A percentile compares a stretch with the other conserved stretches of the same genome.
These are phyloP conservation scores for Physcomitrellopsis africana DNA, from an alignment of 225 moss, liverwort and hornwort genomes.

Conservation along the genomic window DNA sequence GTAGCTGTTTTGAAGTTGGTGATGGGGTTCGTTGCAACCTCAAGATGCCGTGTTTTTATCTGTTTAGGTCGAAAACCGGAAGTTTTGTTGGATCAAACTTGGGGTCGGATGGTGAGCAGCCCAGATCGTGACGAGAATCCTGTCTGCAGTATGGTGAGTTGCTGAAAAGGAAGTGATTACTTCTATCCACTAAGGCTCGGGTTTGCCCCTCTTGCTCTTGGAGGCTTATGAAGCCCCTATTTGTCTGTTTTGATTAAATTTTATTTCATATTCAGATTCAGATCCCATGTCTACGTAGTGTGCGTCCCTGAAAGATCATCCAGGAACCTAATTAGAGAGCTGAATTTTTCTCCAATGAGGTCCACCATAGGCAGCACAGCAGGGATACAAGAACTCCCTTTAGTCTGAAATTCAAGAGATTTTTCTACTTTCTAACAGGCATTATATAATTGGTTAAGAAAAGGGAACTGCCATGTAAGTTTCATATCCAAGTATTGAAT, in stretches of 20 bases:
- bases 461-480: not conserved
- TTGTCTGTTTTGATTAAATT: too few species aligned
- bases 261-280: too few species aligned
- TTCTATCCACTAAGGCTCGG: too few species aligned
- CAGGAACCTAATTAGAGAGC: too few species aligned
- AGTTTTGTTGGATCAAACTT: conserved; percentile 17
- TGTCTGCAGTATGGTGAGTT: conserved; percentile 20
- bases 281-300: too few species aligned
- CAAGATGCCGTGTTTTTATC: conserved; percentile 1
- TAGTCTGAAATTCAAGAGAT: not conserved
- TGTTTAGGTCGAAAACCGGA: not conserved
- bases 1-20: conserved; percentile 22
- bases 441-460: not conserved
- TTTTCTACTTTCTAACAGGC: not conserved
- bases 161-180: too few species aligned
- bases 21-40: conserved; percentile 1
- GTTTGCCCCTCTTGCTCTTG: too few species aligned
- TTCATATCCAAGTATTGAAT: not conserved
- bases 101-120: conserved; percentile 8
- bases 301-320: too few species aligned
- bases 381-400: too few species aligned
- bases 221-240: too few species aligned
- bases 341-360: not conserved
- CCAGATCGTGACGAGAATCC: conserved; percentile 15
- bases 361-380: not conserved